Conservation (phyloP, 805 yeast genomes). For the Zygosaccharomyces pseudorouxii region DNA sequence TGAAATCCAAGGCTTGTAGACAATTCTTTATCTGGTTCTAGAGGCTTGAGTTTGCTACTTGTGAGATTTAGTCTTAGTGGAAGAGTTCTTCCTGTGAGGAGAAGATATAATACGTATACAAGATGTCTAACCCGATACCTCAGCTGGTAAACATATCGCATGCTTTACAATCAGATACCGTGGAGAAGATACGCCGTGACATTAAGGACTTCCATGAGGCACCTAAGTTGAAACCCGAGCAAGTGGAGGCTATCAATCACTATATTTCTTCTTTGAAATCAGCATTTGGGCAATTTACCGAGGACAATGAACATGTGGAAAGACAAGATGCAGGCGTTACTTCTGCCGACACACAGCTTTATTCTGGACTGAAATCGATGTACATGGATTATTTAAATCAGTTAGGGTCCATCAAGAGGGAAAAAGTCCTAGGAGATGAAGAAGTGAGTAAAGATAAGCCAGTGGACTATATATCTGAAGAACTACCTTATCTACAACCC, state of each 20-base stretch:
- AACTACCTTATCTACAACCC: conserved; percentile 23
- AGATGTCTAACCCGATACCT: conserved; percentile 28
- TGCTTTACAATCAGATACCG: conserved; percentile 28
- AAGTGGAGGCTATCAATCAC: conserved; percentile 17
- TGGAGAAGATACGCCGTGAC: conserved; percentile 30
- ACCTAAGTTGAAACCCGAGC: conserved; percentile 14
- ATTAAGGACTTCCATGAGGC: conserved; percentile 18
- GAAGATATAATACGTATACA: not conserved
- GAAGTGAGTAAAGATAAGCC: conserved; percentile 13
- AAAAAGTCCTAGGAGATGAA: conserved; percentile 11
- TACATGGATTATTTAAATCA: conserved; percentile 30
- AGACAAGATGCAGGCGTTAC: conserved; percentile 21
- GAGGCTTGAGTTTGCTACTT: not conserved
- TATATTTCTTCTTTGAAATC: conserved; percentile 23
- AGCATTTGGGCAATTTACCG: conserved; percentile 24
- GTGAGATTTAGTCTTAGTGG: not conserved
- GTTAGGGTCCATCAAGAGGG: conserved; percentile 19
- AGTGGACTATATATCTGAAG: conserved; percentile 21
- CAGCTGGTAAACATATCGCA: conserved; percentile 32
- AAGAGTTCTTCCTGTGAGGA: not conserved
- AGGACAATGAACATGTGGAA: conserved; percentile 31
- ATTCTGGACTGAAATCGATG: conserved; percentile 31
- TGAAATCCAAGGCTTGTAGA: not conserved
- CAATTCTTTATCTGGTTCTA: not conserved
- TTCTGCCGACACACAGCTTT: conserved; percentile 28